Conservation (phyloP, 306 rosid species). For the Canavalia gladiata region DNA sequence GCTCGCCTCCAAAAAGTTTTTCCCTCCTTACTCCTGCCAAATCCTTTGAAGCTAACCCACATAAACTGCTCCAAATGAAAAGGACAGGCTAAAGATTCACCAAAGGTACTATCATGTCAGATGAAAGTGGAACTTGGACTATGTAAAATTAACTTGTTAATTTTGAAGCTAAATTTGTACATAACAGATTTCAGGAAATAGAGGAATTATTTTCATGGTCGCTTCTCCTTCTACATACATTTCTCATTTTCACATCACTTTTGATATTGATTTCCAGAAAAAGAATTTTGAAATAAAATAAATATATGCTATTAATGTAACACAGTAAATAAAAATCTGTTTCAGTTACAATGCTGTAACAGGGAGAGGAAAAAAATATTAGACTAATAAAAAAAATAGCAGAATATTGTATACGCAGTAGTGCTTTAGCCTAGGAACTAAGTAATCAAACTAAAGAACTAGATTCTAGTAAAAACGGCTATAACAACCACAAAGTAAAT, state of each 20-base stretch:
- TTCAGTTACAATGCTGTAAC: not conserved
- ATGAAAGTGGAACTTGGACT: not conserved
- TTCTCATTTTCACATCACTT: too few species aligned
- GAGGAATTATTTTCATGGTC: too few species aligned
- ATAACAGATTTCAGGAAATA: too few species aligned
- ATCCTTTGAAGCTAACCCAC: too few species aligned
- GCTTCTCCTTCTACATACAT: too few species aligned
- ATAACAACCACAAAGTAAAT: conserved; percentile 42
- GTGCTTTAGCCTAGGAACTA: conserved; percentile 34
- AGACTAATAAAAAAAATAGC: conserved; percentile 19
- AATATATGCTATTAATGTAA: too few species aligned
- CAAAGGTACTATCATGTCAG: not conserved
- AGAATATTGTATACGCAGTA: conserved; percentile 3
- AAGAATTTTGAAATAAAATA: too few species aligned
- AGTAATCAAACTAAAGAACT: conserved; percentile 28
- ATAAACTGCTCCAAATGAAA: too few species aligned
- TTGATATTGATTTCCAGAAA: too few species aligned
- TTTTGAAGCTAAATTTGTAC: not conserved
- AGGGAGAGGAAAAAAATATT: not conserved
- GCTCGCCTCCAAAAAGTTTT: too few species aligned
- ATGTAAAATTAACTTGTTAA: not conserved
- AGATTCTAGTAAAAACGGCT: conserved; percentile 29
- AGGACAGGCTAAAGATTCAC: not conserved
- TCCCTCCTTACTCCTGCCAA: too few species aligned
- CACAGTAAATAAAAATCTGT: not conserved